Evolutionary conservation across 2,329 filamentous ascomycete species (phyloP), one percentile per base, ranked within the genome.

Genomic region (Colletotrichum tropicicola): DNA sequence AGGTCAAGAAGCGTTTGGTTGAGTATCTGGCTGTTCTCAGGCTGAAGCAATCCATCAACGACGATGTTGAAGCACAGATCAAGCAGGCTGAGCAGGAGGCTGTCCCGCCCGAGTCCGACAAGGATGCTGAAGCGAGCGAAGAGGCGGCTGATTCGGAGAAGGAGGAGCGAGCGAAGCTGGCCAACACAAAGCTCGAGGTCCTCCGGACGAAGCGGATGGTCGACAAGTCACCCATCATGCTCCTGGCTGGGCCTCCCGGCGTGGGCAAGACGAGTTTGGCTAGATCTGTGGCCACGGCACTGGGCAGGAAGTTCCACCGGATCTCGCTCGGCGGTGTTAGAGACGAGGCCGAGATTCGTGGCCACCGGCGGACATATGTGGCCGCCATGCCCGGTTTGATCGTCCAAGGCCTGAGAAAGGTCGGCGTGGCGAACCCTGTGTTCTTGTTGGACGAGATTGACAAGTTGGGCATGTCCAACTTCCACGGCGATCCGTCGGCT

Each of bases 331-430:
- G 96, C 66, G 96, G 96, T 70, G 95, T 99, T 3, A 87, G 96
- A 58, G 96, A 99, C 73, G 96, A 99, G 77, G 96, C 96, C 15
- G 96, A 99, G 80, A 98, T 99, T 65, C 89, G 96, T 65, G 96
- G 96, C 9, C 96, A 99, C 78, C 88, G 96, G 59, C 87, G 96
- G 70, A 99, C 96, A 0, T 99, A 99, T 74, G 96, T 99, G 63
- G 96, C 96, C 21, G 96, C 96, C n/a, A 98, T 99, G 95, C 96
- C 96, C 9, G 96, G 96, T 57, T 84, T 98, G 59, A 92, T 99
- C 64, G 94, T 98, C 28, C 94, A 94, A 75, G 96, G 95, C 0
- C 77, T 99, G 59, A 94, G 96, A 80, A 99, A 98, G 81, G 95
- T 97, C 30, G 95, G 94, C 48, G 95, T 98, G 19, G 89, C 93